Percentiles rank a stretch among this genome's conserved stretches.
These are phyloP conservation scores for Metschnikowia chrysomelidarum DNA, from an alignment of 805 yeast genomes.

Conservation along the genomic window DNA sequence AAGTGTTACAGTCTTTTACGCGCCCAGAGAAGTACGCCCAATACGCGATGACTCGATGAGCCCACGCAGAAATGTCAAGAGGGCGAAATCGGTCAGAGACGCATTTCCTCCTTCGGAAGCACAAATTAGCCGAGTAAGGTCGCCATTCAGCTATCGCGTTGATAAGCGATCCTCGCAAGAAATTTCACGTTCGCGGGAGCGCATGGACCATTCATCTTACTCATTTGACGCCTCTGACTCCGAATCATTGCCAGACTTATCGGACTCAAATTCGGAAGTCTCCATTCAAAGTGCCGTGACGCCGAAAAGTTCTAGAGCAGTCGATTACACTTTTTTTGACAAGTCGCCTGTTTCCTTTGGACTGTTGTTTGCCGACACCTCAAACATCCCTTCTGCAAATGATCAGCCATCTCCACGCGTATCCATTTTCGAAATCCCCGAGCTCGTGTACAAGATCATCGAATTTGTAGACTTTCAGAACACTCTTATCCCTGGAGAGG, in stretches of 20 bases:
- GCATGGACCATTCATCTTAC: neutral
- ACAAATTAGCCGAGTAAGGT: too few relatives aligned
- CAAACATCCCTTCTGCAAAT: neutral
- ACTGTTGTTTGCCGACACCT: neutral
- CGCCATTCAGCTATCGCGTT: too few relatives aligned
- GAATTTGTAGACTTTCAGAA: conserved; percentile 55
- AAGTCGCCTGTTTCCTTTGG: conserved; percentile 5
- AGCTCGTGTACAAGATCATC: conserved; percentile 62
- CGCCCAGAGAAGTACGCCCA: too few relatives aligned
- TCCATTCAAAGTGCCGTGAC: conserved; percentile 14
- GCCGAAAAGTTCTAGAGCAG: conserved; percentile 12
- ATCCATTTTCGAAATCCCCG: conserved; percentile 71
- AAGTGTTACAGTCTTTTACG: too few relatives aligned
- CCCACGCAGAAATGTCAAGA: conserved; percentile 7
- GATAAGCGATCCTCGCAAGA: too few relatives aligned
- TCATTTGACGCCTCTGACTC: conserved; percentile 24
- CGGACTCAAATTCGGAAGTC: conserved; percentile 26
- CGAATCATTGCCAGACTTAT: conserved; percentile 38
- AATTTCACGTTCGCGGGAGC: too few relatives aligned
- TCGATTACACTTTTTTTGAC: neutral
- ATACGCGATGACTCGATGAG: conserved; percentile 1
- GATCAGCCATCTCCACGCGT: conserved; percentile 1
- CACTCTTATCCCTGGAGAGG: conserved; percentile 58
- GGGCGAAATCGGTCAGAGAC: conserved; percentile 15
- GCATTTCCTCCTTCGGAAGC: conserved; percentile 16